A percentile compares a stretch with the other conserved stretches of the same genome.
These are phyloP conservation scores for Aurinia saxatilis DNA, from an alignment of 345 rosid species.

Conservation along the genomic window DNA sequence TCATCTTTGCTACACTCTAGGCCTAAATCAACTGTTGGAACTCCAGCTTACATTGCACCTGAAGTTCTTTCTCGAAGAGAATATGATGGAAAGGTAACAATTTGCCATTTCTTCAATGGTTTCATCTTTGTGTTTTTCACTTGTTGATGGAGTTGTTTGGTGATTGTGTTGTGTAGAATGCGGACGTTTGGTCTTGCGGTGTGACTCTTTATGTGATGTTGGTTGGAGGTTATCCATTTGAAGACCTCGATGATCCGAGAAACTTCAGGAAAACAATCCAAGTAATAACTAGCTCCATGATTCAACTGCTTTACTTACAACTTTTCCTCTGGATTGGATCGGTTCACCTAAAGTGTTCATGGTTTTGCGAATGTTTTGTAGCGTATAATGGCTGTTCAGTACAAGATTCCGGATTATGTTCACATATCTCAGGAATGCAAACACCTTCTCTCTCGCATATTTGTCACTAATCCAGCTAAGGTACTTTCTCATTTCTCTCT, in stretches of 20 bases:
- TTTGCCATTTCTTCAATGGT: not conserved
- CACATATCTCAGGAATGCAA: conserved; percentile 76
- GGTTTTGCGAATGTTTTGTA: conserved; percentile 28
- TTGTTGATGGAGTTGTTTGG: conserved; percentile 1
- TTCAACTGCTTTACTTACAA: not conserved
- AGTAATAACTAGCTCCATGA: conserved; percentile 27
- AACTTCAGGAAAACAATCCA: conserved; percentile 91
- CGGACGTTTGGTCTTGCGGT: conserved; percentile 98
- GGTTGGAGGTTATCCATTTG: conserved; percentile 93
- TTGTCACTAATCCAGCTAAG: conserved; percentile 65
- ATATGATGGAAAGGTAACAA: conserved; percentile 71
- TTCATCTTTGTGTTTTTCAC: not conserved
- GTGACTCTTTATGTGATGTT: conserved; percentile 93
- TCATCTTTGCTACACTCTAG: conserved; percentile 84
- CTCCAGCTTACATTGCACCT: conserved; percentile 93
- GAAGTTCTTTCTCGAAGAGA: conserved; percentile 85
- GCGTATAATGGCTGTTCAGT: conserved; percentile 84
- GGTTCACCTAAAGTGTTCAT: not conserved
- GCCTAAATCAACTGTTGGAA: conserved; percentile 93
- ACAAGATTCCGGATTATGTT: conserved; percentile 84
- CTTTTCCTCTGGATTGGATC: not conserved
- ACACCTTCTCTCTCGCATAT: conserved; percentile 74
- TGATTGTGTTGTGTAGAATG: conserved; percentile 41
- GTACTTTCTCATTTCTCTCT: conserved; percentile 29
- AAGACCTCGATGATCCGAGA: conserved; percentile 79